Evolutionary conservation across 1,284 basidiomycete genomes (phyloP).

Genomic region (Ustilago nuda): DNA sequence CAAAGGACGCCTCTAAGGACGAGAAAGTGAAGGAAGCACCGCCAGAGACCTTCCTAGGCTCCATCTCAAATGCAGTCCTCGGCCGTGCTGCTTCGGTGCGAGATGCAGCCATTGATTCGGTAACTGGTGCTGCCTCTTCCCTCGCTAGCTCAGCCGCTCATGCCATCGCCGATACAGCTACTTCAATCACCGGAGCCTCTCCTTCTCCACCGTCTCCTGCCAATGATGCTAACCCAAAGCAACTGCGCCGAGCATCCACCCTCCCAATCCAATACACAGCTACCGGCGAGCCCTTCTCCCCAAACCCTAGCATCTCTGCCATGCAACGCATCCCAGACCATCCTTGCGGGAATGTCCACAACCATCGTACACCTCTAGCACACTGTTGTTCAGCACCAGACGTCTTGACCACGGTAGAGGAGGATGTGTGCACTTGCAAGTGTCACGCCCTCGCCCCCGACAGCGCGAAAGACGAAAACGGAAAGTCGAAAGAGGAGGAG

Average conservation of each 20-base stretch:
- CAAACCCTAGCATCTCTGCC: conserved; percentile 38
- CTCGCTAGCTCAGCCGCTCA: conserved; percentile 10
- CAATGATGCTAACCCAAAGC: not conserved
- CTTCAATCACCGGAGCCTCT: not conserved
- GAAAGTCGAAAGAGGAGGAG: not conserved
- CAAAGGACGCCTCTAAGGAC: not conserved
- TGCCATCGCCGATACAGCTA: conserved; percentile 3
- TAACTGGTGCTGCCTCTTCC: conserved; percentile 1
- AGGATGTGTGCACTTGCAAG: conserved; percentile 13
- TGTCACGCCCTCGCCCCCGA: not conserved
- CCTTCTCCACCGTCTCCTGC: not conserved
- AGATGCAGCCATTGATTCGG: conserved; percentile 7
- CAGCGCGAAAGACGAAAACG: not conserved
- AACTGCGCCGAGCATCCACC: conserved; percentile 10
- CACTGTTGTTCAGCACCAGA: conserved; percentile 36
- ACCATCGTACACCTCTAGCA: not conserved
- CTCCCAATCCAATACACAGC: conserved; percentile 32
- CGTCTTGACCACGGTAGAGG: conserved; percentile 2
- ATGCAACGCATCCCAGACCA: conserved; percentile 51
- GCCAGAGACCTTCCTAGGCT: conserved; percentile 1
- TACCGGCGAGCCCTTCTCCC: conserved; percentile 32
- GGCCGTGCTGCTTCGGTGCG: conserved; percentile 12
- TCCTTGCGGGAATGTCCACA: conserved; percentile 16
- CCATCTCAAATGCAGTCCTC: conserved; percentile 19
- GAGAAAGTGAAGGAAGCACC: not conserved